phyloP scores from a whole-genome alignment of 768 basidiomycete species.

The Vishniacozyma victoriae region DNA sequence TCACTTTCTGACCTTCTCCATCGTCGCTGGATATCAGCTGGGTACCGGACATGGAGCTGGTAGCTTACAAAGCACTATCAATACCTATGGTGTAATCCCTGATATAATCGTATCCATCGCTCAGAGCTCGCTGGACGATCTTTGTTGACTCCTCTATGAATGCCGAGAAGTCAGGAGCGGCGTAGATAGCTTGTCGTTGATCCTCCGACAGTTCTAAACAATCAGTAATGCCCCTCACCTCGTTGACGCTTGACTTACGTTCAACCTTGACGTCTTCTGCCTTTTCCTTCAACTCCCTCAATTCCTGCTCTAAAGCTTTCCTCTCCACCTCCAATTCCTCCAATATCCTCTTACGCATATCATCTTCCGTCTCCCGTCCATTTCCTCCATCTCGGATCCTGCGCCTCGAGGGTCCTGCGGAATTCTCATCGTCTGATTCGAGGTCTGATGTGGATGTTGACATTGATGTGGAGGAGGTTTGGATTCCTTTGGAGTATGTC shows the following conservation, averaged over 20 bases:
- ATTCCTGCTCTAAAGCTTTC: slow-evolving; percentile 74
- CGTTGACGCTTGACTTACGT: slow-evolving; percentile 21
- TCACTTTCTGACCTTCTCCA: slow-evolving; percentile 80
- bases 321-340: slow-evolving; percentile 76
- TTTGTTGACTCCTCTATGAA: slow-evolving; percentile 93
- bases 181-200: slow-evolving; percentile 70
- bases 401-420: slow-evolving; percentile 43
- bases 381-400: slow-evolving; percentile 11
- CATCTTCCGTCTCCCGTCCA: slow-evolving; percentile 57
- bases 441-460: slow-evolving; percentile 21
- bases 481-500: slow-evolving; percentile 46
- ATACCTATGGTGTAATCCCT: slow-evolving; percentile 90
- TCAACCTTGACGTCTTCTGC: slow-evolving; percentile 19
- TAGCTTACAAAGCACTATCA: slow-evolving; percentile 70
- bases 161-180: slow-evolving; percentile 84
- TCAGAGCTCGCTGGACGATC: slow-evolving; percentile 88
- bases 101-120: slow-evolving; percentile 93
- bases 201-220: slow-evolving; percentile 73
- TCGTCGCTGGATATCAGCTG: slow-evolving; percentile 63
- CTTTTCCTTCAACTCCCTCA: slow-evolving; percentile 47
- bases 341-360: slow-evolving; percentile 69
- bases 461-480: slow-evolving; percentile 29
- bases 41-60: not conserved
- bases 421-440: slow-evolving; percentile 46
- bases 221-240: not conserved